phyloP scores from a whole-genome alignment of 2,329 filamentous ascomycete species.

The Aspergillus caelatus region DNA sequence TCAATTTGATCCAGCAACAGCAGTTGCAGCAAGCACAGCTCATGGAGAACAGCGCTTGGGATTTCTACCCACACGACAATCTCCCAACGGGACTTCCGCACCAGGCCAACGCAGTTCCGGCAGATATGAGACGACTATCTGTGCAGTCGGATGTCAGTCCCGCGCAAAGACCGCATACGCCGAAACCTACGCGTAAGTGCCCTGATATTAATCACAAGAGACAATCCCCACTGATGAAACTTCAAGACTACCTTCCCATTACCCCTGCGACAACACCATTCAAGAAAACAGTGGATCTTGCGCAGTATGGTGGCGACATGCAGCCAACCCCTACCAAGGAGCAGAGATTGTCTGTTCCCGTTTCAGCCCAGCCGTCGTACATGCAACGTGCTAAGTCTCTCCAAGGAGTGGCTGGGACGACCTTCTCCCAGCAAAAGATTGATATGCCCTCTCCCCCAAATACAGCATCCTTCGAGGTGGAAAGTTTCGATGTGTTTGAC shows the following conservation, averaged over 20 bases:
- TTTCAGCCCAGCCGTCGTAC: slow-evolving; percentile 37
- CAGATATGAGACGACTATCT: slow-evolving; percentile 38
- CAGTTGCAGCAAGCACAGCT: slow-evolving; percentile 27
- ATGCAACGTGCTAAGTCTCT: slow-evolving; percentile 51
- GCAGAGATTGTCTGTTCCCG: slow-evolving; percentile 34
- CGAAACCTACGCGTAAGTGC: slow-evolving; percentile 62
- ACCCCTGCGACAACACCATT: slow-evolving; percentile 68
- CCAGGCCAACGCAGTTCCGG: slow-evolving; percentile 26
- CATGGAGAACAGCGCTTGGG: slow-evolving; percentile 29
- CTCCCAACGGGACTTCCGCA: slow-evolving; percentile 26
- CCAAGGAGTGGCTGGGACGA: slow-evolving; percentile 46
- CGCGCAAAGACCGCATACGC: slow-evolving; percentile 61
- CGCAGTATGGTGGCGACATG: slow-evolving; percentile 42
- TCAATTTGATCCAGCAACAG: slow-evolving; percentile 36
- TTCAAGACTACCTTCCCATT: slow-evolving; percentile 64
- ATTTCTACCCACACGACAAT: slow-evolving; percentile 27
- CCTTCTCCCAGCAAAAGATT: slow-evolving; percentile 40
- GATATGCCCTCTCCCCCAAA: slow-evolving; percentile 61
- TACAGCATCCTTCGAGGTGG: slow-evolving; percentile 50
- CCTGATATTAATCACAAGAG: slow-evolving; percentile 3
- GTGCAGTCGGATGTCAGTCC: slow-evolving; percentile 41
- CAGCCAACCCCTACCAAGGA: slow-evolving; percentile 45
- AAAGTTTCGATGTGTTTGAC: slow-evolving; percentile 56
- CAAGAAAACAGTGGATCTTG: slow-evolving; percentile 41
- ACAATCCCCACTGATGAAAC: slow-evolving; percentile 23